Conservation (phyloP, 1,284 basidiomycete species). For the Omphalotus olearius region DNA sequence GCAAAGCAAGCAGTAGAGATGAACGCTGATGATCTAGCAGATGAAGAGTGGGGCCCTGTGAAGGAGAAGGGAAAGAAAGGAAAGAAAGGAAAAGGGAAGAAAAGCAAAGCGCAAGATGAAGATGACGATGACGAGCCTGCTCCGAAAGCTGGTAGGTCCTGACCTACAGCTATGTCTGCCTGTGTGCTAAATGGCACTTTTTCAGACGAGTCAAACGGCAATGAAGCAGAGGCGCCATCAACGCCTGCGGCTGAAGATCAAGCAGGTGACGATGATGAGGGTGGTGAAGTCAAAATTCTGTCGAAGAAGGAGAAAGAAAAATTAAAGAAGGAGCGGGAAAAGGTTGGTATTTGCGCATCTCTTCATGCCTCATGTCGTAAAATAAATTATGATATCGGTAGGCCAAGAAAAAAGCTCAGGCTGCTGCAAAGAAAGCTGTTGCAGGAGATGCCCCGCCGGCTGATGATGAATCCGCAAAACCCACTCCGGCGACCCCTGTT, state of each 20-base stretch:
- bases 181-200: neutral
- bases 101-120: conserved; percentile 41
- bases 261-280: conserved; percentile 19
- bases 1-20: conserved; percentile 42
- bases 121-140: conserved; percentile 27
- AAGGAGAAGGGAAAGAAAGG: conserved; percentile 56
- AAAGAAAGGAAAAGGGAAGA: conserved; percentile 57
- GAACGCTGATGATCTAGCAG: conserved; percentile 62
- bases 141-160: conserved; percentile 17
- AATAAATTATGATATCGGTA: conserved; percentile 26
- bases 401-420: conserved; percentile 95
- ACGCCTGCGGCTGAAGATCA: conserved; percentile 41
- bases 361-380: too few species aligned
- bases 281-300: conserved; percentile 53
- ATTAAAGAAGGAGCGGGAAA: conserved; percentile 92
- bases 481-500: conserved; percentile 17
- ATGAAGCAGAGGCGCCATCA: conserved; percentile 22
- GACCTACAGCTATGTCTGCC: conserved; percentile 11
- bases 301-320: conserved; percentile 93
- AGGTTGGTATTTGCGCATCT: conserved; percentile 44
- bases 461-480: conserved; percentile 11
- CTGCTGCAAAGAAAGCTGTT: conserved; percentile 76
- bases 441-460: conserved; percentile 27
- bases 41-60: conserved; percentile 63
- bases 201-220: conserved; percentile 20